A percentile compares a stretch with the other conserved stretches of the same genome.
phyloP scores from a whole-genome alignment of 345 rosid genomes.

The Dipteronia sinensis region DNA sequence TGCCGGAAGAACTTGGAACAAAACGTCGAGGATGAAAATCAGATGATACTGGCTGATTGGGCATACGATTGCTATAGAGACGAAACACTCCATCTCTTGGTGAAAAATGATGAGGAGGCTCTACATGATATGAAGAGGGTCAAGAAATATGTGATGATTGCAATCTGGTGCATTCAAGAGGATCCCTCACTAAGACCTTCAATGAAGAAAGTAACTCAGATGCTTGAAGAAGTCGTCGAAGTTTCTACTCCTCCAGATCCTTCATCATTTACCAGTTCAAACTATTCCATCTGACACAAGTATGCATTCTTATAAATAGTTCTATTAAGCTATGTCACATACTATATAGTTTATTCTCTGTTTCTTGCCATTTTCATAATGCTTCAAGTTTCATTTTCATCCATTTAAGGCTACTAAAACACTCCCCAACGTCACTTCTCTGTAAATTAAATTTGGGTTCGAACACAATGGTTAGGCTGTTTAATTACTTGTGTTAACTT shows the following conservation, averaged over 20 bases:
- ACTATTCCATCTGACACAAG: not conserved
- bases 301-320: too few species aligned
- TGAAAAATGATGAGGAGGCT: constrained; percentile 45
- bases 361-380: not conserved
- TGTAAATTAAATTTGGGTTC: too few species aligned
- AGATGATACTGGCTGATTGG: constrained; percentile 44
- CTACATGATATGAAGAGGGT: constrained; percentile 34
- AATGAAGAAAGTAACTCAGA: constrained; percentile 46
- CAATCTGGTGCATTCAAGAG: constrained; percentile 63
- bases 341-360: too few species aligned
- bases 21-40: constrained; percentile 12
- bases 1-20: constrained; percentile 30
- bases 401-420: too few species aligned
- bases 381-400: not conserved
- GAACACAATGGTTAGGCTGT: too few species aligned
- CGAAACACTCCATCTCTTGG: constrained; percentile 27
- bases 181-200: constrained; percentile 48
- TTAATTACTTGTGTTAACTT: too few species aligned
- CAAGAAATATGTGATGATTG: constrained; percentile 46
- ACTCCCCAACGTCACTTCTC: too few species aligned
- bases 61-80: constrained; percentile 46
- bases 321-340: not conserved
- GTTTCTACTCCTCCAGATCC: constrained; percentile 38
- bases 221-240: constrained; percentile 37
- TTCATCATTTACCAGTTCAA: constrained; percentile 22